A percentile compares a stretch with the other conserved stretches of the same genome.
Evolutionary conservation across 257 asterid species (phyloP).

Genomic region (Fraxinus anomala): DNA sequence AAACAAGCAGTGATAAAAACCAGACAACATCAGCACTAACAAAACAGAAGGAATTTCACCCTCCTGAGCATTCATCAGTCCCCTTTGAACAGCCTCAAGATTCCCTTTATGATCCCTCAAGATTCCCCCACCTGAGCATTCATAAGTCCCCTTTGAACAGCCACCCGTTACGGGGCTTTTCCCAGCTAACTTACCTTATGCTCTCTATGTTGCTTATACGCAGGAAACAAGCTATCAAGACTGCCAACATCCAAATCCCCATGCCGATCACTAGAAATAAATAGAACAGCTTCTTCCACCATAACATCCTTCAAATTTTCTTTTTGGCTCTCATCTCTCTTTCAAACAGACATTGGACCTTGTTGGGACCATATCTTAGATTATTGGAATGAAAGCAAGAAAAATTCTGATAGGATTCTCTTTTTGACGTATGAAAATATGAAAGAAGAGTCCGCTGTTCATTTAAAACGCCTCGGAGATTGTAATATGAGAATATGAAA

Average conservation of each 20-base stretch:
- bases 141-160: background rate
- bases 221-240: background rate
- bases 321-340: too few relatives aligned
- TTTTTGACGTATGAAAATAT: constrained; percentile 50
- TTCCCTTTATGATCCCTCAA: background rate
- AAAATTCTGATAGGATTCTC: constrained; percentile 29
- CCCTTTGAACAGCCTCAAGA: too few relatives aligned
- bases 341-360: constrained; percentile 25
- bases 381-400: constrained; percentile 41
- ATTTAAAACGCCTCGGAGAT: constrained; percentile 34
- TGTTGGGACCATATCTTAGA: constrained; percentile 51
- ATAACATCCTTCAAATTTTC: too few relatives aligned
- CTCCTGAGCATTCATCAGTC: too few relatives aligned
- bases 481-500: constrained; percentile 31
- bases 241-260: background rate
- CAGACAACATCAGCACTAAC: too few relatives aligned
- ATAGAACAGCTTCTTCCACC: too few relatives aligned
- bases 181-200: too few relatives aligned
- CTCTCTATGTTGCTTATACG: background rate
- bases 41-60: too few relatives aligned
- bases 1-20: too few relatives aligned
- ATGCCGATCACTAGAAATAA: too few relatives aligned
- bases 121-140: background rate
- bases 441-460: constrained; percentile 29
- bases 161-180: background rate